phyloP scores from a whole-genome alignment of 192 early-diverging fungal genomes.

The Dispira parvispora region DNA sequence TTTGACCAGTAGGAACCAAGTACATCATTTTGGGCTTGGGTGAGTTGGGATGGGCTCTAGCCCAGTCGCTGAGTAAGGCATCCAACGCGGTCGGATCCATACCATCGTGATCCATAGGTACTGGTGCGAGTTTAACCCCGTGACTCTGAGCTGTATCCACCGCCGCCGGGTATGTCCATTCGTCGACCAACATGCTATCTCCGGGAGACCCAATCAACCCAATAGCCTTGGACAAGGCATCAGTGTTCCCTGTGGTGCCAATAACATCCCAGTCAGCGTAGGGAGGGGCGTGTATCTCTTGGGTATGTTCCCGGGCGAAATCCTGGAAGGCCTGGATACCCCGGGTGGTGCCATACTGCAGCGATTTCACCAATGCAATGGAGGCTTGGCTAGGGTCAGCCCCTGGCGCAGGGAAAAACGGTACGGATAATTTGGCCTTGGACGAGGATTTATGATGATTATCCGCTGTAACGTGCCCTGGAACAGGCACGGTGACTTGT shows the following conservation, averaged over 20 bases:
- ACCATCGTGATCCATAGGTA: constrained; percentile 45
- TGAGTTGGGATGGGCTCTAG: constrained; percentile 9
- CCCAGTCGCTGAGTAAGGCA: constrained; percentile 25
- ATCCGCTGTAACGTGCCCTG: constrained; percentile 34
- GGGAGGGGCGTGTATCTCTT: constrained; percentile 27
- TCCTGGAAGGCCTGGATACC: constrained; percentile 28
- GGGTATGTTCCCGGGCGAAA: constrained; percentile 29
- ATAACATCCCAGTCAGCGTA: constrained; percentile 50
- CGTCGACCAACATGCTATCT: constrained; percentile 42
- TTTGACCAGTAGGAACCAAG: constrained; percentile 77
- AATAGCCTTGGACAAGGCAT: constrained; percentile 37
- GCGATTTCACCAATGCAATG: constrained; percentile 24
- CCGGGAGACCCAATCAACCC: constrained; percentile 36
- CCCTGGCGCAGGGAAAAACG: not conserved
- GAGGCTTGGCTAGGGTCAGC: constrained; percentile 7
- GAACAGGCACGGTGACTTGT: constrained; percentile 28
- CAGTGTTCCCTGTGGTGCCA: constrained; percentile 40
- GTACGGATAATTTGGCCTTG: constrained; percentile 7
- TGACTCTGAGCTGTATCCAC: constrained; percentile 34
- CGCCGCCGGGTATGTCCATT: constrained; percentile 44
- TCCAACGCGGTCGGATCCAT: constrained; percentile 41
- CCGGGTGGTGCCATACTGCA: constrained; percentile 44
- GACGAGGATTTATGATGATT: constrained; percentile 17
- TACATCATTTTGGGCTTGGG: constrained; percentile 38
- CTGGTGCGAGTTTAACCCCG: constrained; percentile 27